Conservation (phyloP, 148 eudicot species). For the Cornus controversa region DNA sequence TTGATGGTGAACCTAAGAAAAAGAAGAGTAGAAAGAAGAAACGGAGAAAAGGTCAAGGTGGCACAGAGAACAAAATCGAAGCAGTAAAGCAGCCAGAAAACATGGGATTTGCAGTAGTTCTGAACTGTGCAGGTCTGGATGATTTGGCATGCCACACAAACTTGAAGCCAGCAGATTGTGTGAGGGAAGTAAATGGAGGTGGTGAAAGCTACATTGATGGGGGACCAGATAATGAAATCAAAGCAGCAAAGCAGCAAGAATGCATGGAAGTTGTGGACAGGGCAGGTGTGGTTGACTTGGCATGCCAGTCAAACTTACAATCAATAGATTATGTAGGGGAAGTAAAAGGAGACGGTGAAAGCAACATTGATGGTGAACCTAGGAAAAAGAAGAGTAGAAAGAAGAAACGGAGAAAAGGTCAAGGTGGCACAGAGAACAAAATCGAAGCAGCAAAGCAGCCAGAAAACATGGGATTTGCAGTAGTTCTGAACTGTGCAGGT, state of each 20-base stretch:
- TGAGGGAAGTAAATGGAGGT: no score
- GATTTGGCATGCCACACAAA: background rate
- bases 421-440: no score
- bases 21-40: background rate
- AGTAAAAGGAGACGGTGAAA: background rate
- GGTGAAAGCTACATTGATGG: background rate
- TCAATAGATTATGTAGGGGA: background rate
- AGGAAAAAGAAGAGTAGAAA: background rate
- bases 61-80: no score
- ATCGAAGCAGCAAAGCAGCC: background rate
- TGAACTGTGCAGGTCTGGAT: background rate
- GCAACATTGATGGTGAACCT: background rate
- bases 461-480: background rate
- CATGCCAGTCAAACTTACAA: background rate
- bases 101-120: background rate
- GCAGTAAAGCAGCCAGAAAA: background rate
- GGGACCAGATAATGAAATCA: background rate
- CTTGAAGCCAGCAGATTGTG: constrained; percentile 3
- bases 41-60: background rate
- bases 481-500: background rate
- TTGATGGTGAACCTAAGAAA: background rate
- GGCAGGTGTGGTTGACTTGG: no score
- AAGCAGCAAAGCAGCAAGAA: background rate
- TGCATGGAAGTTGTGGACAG: background rate
- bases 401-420: background rate